These are phyloP conservation scores for Aspergillus sp. DNA, from an alignment of 2,329 filamentous ascomycete genomes.

Conservation along the genomic window DNA sequence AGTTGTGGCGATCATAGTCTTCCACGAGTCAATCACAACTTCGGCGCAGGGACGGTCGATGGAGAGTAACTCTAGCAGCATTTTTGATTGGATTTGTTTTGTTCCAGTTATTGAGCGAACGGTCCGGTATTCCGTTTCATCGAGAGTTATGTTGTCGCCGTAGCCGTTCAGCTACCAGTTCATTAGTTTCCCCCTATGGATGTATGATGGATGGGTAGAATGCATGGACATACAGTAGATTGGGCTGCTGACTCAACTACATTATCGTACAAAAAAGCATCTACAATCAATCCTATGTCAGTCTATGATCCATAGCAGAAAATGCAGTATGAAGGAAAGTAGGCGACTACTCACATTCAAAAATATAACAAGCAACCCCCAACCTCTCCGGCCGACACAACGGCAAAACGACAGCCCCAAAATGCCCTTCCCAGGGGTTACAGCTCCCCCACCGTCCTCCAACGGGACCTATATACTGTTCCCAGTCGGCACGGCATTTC, in stretches of 20 bases:
- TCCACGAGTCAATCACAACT: slow-evolving; percentile 11
- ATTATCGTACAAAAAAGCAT: not conserved
- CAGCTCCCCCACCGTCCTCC: slow-evolving; percentile 11
- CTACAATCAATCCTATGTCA: not conserved
- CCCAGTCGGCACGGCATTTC: slow-evolving; percentile 9
- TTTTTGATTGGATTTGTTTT: not conserved
- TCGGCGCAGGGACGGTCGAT: slow-evolving; percentile 6
- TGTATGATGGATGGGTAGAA: not conserved
- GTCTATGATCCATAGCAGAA: not conserved
- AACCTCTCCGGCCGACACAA: slow-evolving; percentile 10
- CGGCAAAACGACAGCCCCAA: slow-evolving; percentile 8
- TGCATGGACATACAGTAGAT: not conserved
- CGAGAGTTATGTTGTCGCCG: not conserved
- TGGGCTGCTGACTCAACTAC: not conserved
- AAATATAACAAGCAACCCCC: slow-evolving; percentile 1
- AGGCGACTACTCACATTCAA: not conserved
- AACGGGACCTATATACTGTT: slow-evolving; percentile 10
- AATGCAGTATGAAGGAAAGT: not conserved
- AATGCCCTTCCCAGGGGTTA: slow-evolving; percentile 11
- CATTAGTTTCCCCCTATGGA: not conserved
- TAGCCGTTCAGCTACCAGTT: not conserved
- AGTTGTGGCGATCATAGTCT: slow-evolving; percentile 12
- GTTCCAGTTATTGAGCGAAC: not conserved
- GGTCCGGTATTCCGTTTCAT: not conserved
- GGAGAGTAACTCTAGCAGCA: not conserved